Conservation (phyloP, 306 rosid genomes). For the Vicia villosa region DNA sequence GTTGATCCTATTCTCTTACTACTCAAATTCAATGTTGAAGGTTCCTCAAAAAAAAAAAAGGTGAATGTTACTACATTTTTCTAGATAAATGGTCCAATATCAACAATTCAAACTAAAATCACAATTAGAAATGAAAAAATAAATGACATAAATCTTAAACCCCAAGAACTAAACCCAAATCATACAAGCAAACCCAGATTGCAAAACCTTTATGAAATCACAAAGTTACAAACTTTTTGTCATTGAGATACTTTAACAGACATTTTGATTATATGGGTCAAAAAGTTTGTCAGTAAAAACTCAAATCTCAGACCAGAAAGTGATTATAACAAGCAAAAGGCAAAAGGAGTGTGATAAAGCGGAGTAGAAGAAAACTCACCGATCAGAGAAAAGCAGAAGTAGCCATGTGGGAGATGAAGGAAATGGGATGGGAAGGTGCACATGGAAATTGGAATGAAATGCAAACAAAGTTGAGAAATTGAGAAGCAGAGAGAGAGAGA, state of each 20-base stretch:
- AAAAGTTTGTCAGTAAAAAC: slow-evolving; percentile 21
- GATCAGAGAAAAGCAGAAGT: slow-evolving; percentile 45
- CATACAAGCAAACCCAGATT: slow-evolving; percentile 43
- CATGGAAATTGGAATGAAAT: slow-evolving; percentile 47
- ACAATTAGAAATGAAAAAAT: background rate
- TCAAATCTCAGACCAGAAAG: slow-evolving; percentile 37
- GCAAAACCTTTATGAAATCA: slow-evolving; percentile 36
- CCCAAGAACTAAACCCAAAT: slow-evolving; percentile 30
- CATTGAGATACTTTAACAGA: slow-evolving; percentile 29
- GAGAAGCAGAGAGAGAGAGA: slow-evolving; percentile 43
- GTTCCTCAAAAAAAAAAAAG: background rate
- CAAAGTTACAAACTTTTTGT: slow-evolving; percentile 31
- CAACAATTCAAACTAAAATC: slow-evolving; percentile 17
- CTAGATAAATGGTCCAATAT: background rate
- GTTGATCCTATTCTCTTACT: slow-evolving; percentile 23
- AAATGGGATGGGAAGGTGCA: slow-evolving; percentile 45
- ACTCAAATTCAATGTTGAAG: slow-evolving; percentile 12
- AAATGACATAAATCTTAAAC: slow-evolving; percentile 31
- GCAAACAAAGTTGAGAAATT: slow-evolving; percentile 40
- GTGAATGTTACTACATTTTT: slow-evolving; percentile 30
- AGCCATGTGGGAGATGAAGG: slow-evolving; percentile 26
- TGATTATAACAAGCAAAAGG: slow-evolving; percentile 15
- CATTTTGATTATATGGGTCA: slow-evolving; percentile 23
- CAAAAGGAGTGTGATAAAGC: slow-evolving; percentile 23
- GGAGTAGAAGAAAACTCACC: slow-evolving; percentile 49